phyloP scores from a whole-genome alignment of 257 asterid species.

The Coffea eugenioides region DNA sequence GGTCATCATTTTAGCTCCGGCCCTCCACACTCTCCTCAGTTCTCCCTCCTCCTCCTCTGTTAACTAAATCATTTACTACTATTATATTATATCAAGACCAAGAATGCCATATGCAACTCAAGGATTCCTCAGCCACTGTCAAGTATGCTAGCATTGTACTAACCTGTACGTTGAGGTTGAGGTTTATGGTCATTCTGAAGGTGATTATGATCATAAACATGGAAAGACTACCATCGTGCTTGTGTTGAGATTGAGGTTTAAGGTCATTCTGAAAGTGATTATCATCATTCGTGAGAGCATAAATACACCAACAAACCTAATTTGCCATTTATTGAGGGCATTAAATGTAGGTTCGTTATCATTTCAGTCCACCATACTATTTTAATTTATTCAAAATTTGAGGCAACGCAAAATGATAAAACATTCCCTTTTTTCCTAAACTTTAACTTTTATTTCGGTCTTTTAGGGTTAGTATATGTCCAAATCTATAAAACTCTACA shows the following conservation, averaged over 20 bases:
- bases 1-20: conserved; percentile 14
- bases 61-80: background rate
- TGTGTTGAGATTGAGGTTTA: background rate
- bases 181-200: background rate
- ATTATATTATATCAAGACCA: background rate
- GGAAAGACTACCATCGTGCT: background rate
- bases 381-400: too few relatives aligned
- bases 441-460: background rate
- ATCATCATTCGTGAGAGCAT: too few relatives aligned
- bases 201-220: too few relatives aligned
- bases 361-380: too few relatives aligned
- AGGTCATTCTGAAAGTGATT: background rate
- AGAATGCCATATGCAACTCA: conserved; percentile 1
- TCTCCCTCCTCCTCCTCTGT: background rate
- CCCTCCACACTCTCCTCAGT: background rate
- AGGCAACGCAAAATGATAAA: too few relatives aligned
- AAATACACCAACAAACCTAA: too few relatives aligned
- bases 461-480: background rate
- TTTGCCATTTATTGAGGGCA: too few relatives aligned
- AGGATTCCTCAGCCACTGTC: background rate
- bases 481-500: background rate
- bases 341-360: too few relatives aligned
- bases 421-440: too few relatives aligned
- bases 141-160: background rate
- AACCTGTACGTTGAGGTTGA: too few relatives aligned